These are phyloP conservation scores for Neopestalotiopsis rosae DNA, from an alignment of 2,329 filamentous ascomycete species.

Conservation along the genomic window DNA sequence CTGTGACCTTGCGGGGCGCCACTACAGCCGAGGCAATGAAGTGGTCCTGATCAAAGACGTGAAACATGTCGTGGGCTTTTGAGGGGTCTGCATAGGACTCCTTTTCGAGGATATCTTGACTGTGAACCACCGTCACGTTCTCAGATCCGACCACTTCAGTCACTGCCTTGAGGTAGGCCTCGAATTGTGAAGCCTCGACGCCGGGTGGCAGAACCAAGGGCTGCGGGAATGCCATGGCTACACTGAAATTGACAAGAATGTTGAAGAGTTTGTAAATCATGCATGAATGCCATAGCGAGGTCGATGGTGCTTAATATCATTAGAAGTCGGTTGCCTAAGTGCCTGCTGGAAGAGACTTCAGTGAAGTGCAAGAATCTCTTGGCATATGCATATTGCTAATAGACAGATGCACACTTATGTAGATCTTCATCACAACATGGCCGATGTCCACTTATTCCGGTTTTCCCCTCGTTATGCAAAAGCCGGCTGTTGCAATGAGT, in stretches of 20 bases:
- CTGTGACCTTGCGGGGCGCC: constrained; percentile 35
- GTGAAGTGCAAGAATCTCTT: not conserved
- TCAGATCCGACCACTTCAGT: constrained; percentile 7
- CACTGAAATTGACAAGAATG: not conserved
- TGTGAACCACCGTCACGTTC: constrained; percentile 14
- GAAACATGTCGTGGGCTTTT: constrained; percentile 44
- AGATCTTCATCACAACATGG: not conserved
- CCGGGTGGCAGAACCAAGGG: constrained; percentile 11
- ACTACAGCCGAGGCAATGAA: constrained; percentile 51
- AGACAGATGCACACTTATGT: not conserved
- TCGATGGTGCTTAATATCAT: not conserved
- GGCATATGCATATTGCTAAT: not conserved
- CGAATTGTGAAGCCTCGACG: constrained; percentile 1
- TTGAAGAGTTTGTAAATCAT: not conserved
- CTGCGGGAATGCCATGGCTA: not conserved
- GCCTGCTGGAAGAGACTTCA: not conserved
- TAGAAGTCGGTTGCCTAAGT: not conserved
- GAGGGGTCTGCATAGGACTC: constrained; percentile 13
- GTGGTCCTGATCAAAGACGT: constrained; percentile 50
- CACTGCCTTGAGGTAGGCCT: constrained; percentile 8
- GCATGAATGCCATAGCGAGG: not conserved
- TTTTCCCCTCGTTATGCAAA: not conserved
- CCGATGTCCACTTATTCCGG: not conserved
- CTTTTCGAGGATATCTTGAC: not conserved
- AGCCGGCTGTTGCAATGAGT: not conserved